Conservation (phyloP, 2,329 filamentous ascomycete genomes). For the Penicillium sp. region DNA sequence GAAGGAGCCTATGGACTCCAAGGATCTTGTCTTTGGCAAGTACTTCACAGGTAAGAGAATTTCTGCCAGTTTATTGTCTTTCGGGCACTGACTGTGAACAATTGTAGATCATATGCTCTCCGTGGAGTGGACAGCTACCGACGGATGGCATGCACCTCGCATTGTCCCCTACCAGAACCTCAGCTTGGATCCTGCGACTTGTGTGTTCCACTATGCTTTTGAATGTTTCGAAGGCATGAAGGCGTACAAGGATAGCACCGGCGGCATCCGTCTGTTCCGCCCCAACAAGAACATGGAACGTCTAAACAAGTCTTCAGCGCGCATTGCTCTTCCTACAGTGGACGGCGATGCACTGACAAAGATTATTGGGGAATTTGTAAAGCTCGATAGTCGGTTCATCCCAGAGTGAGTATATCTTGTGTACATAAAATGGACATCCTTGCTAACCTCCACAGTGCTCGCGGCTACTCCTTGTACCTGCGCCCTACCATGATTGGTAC, state of each 20-base stretch:
- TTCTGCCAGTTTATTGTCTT: neutral
- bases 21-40: conserved; percentile 84
- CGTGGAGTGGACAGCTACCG: conserved; percentile 81
- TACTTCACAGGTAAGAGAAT: conserved; percentile 73
- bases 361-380: conserved; percentile 74
- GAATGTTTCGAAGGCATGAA: conserved; percentile 99
- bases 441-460: conserved; percentile 41
- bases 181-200: conserved; percentile 90
- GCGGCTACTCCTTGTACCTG: conserved; percentile 92
- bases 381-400: conserved; percentile 85
- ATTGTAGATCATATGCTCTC: conserved; percentile 91
- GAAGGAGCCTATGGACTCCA: conserved; percentile 68
- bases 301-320: conserved; percentile 83
- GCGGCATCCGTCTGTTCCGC: conserved; percentile 81
- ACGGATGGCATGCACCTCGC: conserved; percentile 78
- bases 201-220: conserved; percentile 98
- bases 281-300: conserved; percentile 96
- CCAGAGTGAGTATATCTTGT: conserved; percentile 56
- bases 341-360: conserved; percentile 70
- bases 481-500: conserved; percentile 97
- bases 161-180: conserved; percentile 97
- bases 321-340: conserved; percentile 91
- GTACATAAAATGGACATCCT: neutral
- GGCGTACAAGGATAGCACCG: conserved; percentile 85
- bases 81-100: conserved; percentile 17